Evolutionary conservation across 2,329 filamentous ascomycete species (phyloP), one percentile per base, ranked within the genome.

Genomic region (Apiospora rasikravindrae): DNA sequence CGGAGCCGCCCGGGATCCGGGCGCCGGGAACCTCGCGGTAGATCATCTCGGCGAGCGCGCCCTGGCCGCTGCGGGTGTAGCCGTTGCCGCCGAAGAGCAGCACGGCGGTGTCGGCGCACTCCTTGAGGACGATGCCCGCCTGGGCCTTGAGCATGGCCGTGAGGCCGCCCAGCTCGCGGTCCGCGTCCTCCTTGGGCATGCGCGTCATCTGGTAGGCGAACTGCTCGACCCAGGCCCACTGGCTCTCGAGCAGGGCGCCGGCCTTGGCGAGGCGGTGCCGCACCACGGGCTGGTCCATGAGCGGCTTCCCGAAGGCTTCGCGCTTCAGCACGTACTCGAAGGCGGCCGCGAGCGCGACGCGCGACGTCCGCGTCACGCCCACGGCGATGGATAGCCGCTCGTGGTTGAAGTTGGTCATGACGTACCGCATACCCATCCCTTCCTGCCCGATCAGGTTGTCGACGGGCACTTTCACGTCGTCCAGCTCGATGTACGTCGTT

Each of bases 331-430:
- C 80, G 71, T 84, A 83, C 70, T 78, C 81, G 66, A 84, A 83
- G 0, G 82, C 81, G 3, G 82, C 71, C 26, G 78, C 76, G 13
- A 84, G 77, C 2, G 82, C 82, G 0, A 83, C 82, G 13, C 82
- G 77, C n/a, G 91, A 86, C 77, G 90, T 86, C 2, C 92, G 85
- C 1, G 91, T 92, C 0, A 88, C 87, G 0, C 88, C 87, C 19
- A 94, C 88, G 0, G 90, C 86, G 74, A 94, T 93, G 22, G 86
- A 86, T 14, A 94, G 84, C 0, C 92, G 88, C 80, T 95, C 93
- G 80, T 94, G 92, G 83, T 94, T 94, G 87, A 94, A 94, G 82
- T 94, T 93, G 70, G 89, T 91, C 91, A 93, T 93, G 77, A 93
- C 88, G 78, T 93, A 93, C 72, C 85, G 87, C 92, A 95, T 94